These are phyloP conservation scores for Trametopsis cervina DNA, from an alignment of 768 basidiomycete species.

Conservation along the genomic window DNA sequence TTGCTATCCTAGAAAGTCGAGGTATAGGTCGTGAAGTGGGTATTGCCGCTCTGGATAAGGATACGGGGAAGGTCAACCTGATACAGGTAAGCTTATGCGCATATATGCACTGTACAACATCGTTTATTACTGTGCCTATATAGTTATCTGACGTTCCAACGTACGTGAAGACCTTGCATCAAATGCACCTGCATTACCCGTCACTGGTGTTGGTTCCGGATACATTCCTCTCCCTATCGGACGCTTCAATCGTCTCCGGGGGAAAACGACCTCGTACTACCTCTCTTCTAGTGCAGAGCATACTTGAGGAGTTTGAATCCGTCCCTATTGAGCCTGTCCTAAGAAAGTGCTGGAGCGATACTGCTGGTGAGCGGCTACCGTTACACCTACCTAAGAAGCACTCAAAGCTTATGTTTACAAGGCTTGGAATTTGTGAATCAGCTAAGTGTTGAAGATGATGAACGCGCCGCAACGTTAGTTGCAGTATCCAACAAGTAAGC, in stretches of 20 bases:
- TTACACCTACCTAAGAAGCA: no score
- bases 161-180: slow-evolving; percentile 83
- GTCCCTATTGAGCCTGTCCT: slow-evolving; percentile 62
- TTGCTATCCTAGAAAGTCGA: slow-evolving; percentile 70
- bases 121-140: no score
- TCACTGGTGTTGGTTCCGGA: slow-evolving; percentile 73
- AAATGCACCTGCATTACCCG: slow-evolving; percentile 74
- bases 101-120: not conserved
- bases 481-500: slow-evolving; percentile 73
- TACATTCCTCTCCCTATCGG: slow-evolving; percentile 61
- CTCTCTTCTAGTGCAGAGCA: slow-evolving; percentile 63
- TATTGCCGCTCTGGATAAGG: slow-evolving; percentile 77
- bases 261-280: slow-evolving; percentile 39
- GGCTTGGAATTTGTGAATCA: slow-evolving; percentile 77
- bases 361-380: slow-evolving; percentile 42
- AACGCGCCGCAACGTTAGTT: slow-evolving; percentile 72
- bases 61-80: slow-evolving; percentile 67
- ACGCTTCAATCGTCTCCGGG: slow-evolving; percentile 36
- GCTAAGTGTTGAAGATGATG: slow-evolving; percentile 74
- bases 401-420: slow-evolving; percentile 28
- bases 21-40: slow-evolving; percentile 82
- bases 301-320: slow-evolving; percentile 68
- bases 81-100: slow-evolving; percentile 53
- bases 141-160: slow-evolving; percentile 84
- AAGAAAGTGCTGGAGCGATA: slow-evolving; percentile 83